Evolutionary conservation across 78 protist species (phyloP).

Genomic region (Guillardia theta): DNA sequence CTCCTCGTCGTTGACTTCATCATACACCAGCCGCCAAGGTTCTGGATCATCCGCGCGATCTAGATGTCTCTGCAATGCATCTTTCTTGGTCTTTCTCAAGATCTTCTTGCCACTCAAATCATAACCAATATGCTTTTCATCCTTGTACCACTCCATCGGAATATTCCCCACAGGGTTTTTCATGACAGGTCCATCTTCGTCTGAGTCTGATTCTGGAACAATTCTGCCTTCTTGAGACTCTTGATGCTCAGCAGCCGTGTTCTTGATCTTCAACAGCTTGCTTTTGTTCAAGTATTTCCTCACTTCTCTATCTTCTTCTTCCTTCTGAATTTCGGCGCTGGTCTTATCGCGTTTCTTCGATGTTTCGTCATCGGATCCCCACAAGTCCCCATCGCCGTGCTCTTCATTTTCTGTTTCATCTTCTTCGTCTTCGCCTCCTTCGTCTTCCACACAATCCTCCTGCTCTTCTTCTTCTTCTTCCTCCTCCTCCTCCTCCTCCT

Average conservation of each 20-base stretch:
- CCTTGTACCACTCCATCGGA: slow-evolving; percentile 93
- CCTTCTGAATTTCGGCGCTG: neutral
- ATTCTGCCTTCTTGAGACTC: neutral
- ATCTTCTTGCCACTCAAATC: slow-evolving; percentile 60
- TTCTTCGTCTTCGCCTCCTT: neutral
- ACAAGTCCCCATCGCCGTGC: neutral
- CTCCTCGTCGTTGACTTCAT: slow-evolving; percentile 74
- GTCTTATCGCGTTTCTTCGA: neutral
- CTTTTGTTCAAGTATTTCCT: neutral
- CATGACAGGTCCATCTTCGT: neutral
- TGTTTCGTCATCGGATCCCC: neutral
- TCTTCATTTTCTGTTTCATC: neutral
- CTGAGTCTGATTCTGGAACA: neutral
- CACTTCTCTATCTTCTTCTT: neutral
- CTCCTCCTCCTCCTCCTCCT: neutral
- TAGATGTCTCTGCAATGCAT: slow-evolving; percentile 76
- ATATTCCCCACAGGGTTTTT: slow-evolving; percentile 73
- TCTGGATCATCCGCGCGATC: slow-evolving; percentile 57
- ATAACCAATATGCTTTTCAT: slow-evolving; percentile 88
- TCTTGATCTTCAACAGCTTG: neutral
- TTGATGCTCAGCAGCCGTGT: neutral
- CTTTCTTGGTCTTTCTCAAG: slow-evolving; percentile 58
- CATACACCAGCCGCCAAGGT: slow-evolving; percentile 76
- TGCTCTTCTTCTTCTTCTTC: neutral
- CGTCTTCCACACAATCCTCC: neutral